Percentiles rank a stretch among this genome's conserved stretches.
These are phyloP conservation scores for Ogataea hybrid DNA, from an alignment of 1,139 yeast genomes.

Conservation along the genomic window DNA sequence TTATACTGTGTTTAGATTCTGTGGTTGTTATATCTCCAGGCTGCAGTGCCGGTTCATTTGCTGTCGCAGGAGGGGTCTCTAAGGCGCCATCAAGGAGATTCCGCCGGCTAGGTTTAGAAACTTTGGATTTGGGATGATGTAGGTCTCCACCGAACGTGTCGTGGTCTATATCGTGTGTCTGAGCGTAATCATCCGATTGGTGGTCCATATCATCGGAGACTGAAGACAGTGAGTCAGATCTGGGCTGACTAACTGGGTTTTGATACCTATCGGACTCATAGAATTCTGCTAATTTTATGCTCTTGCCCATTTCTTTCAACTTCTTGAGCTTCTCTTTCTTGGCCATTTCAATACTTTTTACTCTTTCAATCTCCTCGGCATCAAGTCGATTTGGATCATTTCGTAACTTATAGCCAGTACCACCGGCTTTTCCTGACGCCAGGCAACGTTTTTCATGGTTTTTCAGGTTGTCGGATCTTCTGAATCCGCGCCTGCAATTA, in stretches of 20 bases:
- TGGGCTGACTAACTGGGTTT: no score
- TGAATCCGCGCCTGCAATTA: conserved; percentile 27
- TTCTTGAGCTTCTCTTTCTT: conserved; percentile 10
- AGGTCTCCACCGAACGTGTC: no score
- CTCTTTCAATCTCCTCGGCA: conserved; percentile 20
- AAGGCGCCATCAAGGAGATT: no score
- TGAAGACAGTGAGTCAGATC: no score
- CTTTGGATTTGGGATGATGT: no score
- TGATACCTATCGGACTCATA: not conserved
- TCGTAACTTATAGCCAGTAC: conserved; percentile 20
- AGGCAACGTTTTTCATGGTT: conserved; percentile 26
- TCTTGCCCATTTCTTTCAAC: conserved; percentile 13
- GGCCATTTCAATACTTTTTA: conserved; percentile 15
- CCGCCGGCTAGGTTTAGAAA: no score
- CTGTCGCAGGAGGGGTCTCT: no score
- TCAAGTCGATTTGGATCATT: conserved; percentile 22
- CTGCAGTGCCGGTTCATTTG: no score
- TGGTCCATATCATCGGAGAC: not conserved
- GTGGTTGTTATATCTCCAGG: no score
- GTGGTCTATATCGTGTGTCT: no score
- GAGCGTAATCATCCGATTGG: not conserved
- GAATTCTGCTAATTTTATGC: conserved; percentile 9
- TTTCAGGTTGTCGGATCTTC: conserved; percentile 28
- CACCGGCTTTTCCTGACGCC: conserved; percentile 18
- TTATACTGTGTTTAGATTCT: no score